Evolutionary conservation across 345 rosid species (phyloP), one percentile per base, ranked within the genome.

Genomic region (Cochlearia excelsa): DNA sequence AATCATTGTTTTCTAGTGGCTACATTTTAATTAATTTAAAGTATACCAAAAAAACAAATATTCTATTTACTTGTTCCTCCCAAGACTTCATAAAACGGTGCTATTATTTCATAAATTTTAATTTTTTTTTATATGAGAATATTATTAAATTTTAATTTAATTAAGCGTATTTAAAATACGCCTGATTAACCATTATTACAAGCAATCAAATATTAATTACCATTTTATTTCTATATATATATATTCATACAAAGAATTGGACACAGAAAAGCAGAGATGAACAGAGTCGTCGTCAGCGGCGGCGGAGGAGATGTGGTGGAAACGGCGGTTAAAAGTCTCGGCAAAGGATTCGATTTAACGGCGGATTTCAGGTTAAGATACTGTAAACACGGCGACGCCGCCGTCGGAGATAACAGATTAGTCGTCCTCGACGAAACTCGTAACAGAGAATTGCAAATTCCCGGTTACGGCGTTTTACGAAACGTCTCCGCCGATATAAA

Each of bases 341-440:
- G 99, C 3, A 84, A 47, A 79, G 99, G 99, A 0, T 89, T 93
- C 59, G 99, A 93, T 77, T 65, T 93, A 37, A 84, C 99, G 7
- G 80, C 78, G 1, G 97, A 89, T 63, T 89, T 83, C 61, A 75
- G 84, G 30, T 87, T 89, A 54, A 84, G 77, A 54, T 89, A 69
- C 64, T 85, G 97, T 77, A 93, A 89, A 74, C 56, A 52, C 54
- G 70, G 69, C 28, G 95, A 91, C 23, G 23, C 23, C 23, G 23
- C 23, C 23, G 23, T 16, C 23, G 23, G 95, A 28, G 63, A 81
- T 7, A 55, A 72, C 7, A 79, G 95, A 46, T 48, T 93, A 2
- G 81, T 93, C 60, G 28, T 77, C 6, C 84, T 93, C 3, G 78
- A 78, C 53, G 81, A 89, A 54, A 46, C 77, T 0, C 77, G 77